Conservation (phyloP, 371 early-diverging fungal species). For the Dipsacomyces acuminosporus region DNA sequence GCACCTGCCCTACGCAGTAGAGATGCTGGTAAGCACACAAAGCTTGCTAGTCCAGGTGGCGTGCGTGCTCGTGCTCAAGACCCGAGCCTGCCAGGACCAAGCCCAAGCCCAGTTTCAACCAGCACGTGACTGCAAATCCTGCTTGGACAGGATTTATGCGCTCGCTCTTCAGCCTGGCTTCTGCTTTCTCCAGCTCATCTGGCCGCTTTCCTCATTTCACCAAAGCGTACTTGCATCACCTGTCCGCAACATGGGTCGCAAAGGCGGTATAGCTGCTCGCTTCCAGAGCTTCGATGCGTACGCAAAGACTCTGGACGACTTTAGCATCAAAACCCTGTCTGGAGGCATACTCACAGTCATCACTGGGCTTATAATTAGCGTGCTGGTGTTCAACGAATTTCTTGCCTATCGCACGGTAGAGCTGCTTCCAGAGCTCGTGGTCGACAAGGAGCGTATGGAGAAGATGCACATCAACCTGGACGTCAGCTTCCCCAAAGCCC, state of each 20-base stretch:
- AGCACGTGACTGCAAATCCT: no score
- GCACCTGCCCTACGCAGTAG: no score
- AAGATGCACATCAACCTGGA: conserved; percentile 85
- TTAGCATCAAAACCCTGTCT: conserved; percentile 79
- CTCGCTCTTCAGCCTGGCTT: no score
- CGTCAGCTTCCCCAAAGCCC: conserved; percentile 85
- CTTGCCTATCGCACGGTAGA: conserved; percentile 66
- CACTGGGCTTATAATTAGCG: conserved; percentile 64
- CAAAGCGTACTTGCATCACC: background rate
- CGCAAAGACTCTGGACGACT: conserved; percentile 95
- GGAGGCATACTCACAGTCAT: conserved; percentile 86
- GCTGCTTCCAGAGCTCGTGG: conserved; percentile 70
- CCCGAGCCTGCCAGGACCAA: no score
- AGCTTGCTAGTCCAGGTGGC: no score
- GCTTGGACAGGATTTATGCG: no score
- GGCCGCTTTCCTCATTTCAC: background rate
- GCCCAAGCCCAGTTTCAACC: no score
- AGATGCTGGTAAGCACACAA: no score
- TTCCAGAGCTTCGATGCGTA: conserved; percentile 79
- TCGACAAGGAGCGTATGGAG: conserved; percentile 82
- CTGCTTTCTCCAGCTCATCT: no score
- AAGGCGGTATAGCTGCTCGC: conserved; percentile 20
- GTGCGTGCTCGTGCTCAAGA: no score
- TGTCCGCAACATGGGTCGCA: background rate
- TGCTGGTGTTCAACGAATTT: conserved; percentile 77